Base-by-base conservation (phyloP, 306 rosid species). In the Cucurbita maxima region DNA sequence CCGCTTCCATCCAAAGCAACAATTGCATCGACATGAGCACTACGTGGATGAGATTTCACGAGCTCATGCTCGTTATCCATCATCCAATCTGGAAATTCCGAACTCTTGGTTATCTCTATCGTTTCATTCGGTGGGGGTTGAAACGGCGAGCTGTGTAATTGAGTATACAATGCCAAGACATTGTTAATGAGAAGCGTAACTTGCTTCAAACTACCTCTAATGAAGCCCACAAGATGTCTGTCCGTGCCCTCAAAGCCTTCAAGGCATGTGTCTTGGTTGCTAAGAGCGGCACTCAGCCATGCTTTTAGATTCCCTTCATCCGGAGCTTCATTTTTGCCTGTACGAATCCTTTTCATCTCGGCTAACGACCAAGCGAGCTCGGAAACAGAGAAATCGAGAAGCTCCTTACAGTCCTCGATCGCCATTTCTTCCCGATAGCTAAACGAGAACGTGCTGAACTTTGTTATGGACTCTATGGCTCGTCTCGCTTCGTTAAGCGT, bases 171-270 rank as follows among this genome's bases (percentile, higher is more conserved):
- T 16, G 82, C 82, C 63, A 94, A 51, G 55, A 94, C 97, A 78
- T 94, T 94, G 19, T 88, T 84, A 18, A 94, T 89, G 16, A 94
- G 98, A 40, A 85, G 89, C 0, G 97, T 87, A 8, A 94, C 97
- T 82, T 89, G 95, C 20, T 77, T 85, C 62, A 94, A 75, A 86
- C 96, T 91, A 74, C 96, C 96, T 51, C 86, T 82, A 5, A 94
- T 73, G 76, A 86, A 94, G 41, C 84, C 79, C 82, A 87, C 90
- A 9, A 94, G 66, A 5, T 84, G 92, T 18, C 96, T 77, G 37
- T 89, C 95, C 3, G 99, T 94, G 58, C 97, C 97, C 57, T 94
- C 97, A 68, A 94, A 94, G 6, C 99, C 99, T 81, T 94, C 99
- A 47, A 94, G 88, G 76, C 99, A 94, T 0, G 97, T 94, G 76